Evolutionary conservation across 768 basidiomycete species (phyloP).

Genomic region (Multifurca ochricompacta): DNA sequence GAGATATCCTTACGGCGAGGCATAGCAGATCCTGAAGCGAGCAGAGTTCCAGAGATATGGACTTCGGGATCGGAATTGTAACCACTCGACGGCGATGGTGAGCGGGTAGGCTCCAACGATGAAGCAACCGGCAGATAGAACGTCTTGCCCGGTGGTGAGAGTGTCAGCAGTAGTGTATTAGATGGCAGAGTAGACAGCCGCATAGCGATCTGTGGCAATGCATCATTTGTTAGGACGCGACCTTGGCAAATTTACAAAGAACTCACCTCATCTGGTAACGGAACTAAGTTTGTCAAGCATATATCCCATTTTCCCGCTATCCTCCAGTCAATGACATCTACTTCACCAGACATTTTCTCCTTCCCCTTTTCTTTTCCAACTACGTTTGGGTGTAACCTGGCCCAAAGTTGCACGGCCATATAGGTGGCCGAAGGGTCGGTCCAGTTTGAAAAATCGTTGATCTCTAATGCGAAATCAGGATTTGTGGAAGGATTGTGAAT

Average conservation of each 20-base stretch:
- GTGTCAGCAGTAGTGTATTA: slow-evolving; percentile 62
- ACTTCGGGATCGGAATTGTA: slow-evolving; percentile 70
- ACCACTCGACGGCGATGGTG: slow-evolving; percentile 51
- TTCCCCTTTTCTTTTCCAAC: slow-evolving; percentile 13
- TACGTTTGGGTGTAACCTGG: slow-evolving; percentile 25
- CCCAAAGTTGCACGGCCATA: slow-evolving; percentile 55
- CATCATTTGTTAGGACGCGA: background rate
- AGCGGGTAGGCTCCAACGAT: slow-evolving; percentile 30
- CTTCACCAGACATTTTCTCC: slow-evolving; percentile 10
- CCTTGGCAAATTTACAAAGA: slow-evolving; percentile 12
- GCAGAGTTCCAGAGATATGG: slow-evolving; percentile 27
- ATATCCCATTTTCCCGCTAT: slow-evolving; percentile 63
- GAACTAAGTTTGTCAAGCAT: slow-evolving; percentile 47
- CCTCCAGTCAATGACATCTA: slow-evolving; percentile 41
- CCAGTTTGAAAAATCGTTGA: slow-evolving; percentile 47
- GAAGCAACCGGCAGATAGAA: slow-evolving; percentile 45
- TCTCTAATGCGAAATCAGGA: slow-evolving; percentile 62
- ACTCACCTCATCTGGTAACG: slow-evolving; percentile 56
- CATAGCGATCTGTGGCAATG: slow-evolving; percentile 29
- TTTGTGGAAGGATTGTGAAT: slow-evolving; percentile 81
- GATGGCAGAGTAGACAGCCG: slow-evolving; percentile 48
- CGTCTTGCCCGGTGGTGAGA: slow-evolving; percentile 53
- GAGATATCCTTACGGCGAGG: slow-evolving; percentile 11
- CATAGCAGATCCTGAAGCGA: slow-evolving; percentile 7
- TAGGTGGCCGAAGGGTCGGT: slow-evolving; percentile 44